Percentiles rank a stretch among this genome's conserved stretches.
These are phyloP conservation scores for Aeschynomene evenia DNA, from an alignment of 306 rosid genomes.

Conservation along the genomic window DNA sequence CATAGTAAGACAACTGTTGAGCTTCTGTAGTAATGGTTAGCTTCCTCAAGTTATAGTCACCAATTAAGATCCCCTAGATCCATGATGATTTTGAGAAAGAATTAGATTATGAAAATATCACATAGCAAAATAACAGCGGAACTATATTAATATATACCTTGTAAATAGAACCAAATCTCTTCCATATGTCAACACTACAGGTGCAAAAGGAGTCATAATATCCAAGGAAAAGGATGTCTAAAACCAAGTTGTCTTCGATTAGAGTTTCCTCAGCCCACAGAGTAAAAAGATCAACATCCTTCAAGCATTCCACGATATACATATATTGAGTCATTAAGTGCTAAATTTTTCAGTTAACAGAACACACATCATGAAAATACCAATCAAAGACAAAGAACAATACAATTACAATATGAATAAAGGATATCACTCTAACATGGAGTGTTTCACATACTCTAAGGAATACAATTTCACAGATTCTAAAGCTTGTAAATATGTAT, in stretches of 20 bases:
- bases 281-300: conserved; percentile 88
- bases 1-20: conserved; percentile 55
- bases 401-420: background rate
- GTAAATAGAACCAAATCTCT: conserved; percentile 57
- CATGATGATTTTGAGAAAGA: conserved; percentile 32
- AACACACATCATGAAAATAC: conserved; percentile 20
- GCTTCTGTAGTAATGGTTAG: conserved; percentile 73
- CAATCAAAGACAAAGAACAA: conserved; percentile 18
- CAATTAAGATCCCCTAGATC: conserved; percentile 70
- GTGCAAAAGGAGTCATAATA: conserved; percentile 79
- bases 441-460: conserved; percentile 21
- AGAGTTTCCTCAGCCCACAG: conserved; percentile 98
- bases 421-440: conserved; percentile 17
- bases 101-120: conserved; percentile 18
- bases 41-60: conserved; percentile 72
- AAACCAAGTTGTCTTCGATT: conserved; percentile 81
- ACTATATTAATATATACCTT: conserved; percentile 53
- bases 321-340: conserved; percentile 22
- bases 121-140: conserved; percentile 25
- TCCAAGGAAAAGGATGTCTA: conserved; percentile 85
- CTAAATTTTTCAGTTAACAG: conserved; percentile 2
- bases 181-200: conserved; percentile 75
- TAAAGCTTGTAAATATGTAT: conserved; percentile 2
- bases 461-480: conserved; percentile 22
- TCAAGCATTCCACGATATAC: conserved; percentile 38